Base-by-base conservation (phyloP, 192 early-diverging fungal genomes). In the Coemansia sp. region DNA sequence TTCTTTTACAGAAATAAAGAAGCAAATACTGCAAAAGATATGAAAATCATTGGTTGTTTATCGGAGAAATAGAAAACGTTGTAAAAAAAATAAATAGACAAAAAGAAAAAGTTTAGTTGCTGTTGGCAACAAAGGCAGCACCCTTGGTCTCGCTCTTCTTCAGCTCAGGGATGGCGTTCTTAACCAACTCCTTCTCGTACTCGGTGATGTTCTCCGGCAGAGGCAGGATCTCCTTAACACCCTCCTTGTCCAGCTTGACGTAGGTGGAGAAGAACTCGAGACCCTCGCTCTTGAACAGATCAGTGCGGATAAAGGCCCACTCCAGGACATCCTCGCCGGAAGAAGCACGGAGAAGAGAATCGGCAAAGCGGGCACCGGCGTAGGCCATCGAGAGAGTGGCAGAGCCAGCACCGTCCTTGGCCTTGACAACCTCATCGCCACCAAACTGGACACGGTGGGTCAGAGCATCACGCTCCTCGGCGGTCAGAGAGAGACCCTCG, bases 371-470 rank as follows among this genome's bases (percentile, higher is more conserved):
- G 14, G 92, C 93, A 29, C 86, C 90, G 46, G 90, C 89, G 30
- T 78, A 85, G 30, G 91, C 90, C 92, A 93, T 93, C 40, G 90
- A 92, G 28, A 94, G 81, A 5, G 90, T 94, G 25, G 92, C 90
- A 20, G 87, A 88, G 39, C 90, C 93, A 18, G 85, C 82, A 50
- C 95, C 95, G 79, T 93, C 87, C 86, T 99, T 99, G 67, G 97
- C 97, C 86, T 99, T 90, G 69, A 99, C 97, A 49, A 99, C 97
- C 71, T 99, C 97, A 64, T 99, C 97, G 58, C 97, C 97, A 67
- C 94, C 97, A 64, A 87, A 99, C 80, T 99, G 97, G 57, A 99
- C 94, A 46, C 97, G 90, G 80, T 99, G 58, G 53, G 94, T 97
- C 50, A 99, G 79, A 15, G 80, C 80, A 47, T 93, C 90, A 55